A percentile compares a stretch with the other conserved stretches of the same genome.
These are phyloP conservation scores for Crotalaria pallida DNA, from an alignment of 306 rosid species.

Conservation along the genomic window DNA sequence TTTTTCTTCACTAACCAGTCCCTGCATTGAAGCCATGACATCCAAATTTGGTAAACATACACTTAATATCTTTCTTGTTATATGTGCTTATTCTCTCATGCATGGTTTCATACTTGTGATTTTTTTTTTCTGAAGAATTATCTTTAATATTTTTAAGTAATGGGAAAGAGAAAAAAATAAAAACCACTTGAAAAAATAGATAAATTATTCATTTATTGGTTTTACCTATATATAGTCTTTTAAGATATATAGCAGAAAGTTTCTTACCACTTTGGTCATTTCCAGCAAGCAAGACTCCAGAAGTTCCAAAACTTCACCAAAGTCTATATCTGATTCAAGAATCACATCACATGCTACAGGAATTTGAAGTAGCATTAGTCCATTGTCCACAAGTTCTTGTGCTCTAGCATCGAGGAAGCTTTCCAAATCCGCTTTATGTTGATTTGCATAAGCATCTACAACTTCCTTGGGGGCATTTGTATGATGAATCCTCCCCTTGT, in stretches of 20 bases:
- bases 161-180: not conserved
- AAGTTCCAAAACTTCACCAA: constrained; percentile 18
- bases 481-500: constrained; percentile 24
- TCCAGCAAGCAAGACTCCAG: constrained; percentile 33
- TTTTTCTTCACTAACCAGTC: constrained; percentile 9
- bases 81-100: not conserved
- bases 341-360: not conserved
- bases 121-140: too few relatives aligned
- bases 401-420: constrained; percentile 23
- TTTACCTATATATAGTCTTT: not conserved
- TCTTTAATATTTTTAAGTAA: not conserved
- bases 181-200: not conserved
- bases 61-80: not conserved
- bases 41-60: not conserved
- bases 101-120: too few relatives aligned
- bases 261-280: constrained; percentile 33
- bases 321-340: not conserved
- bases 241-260: not conserved
- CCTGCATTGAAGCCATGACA: not conserved
- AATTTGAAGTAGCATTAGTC: constrained; percentile 26
- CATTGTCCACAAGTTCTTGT: constrained; percentile 28
- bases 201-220: not conserved
- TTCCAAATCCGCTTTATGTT: constrained; percentile 18
- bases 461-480: constrained; percentile 23
- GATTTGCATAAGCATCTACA: constrained; percentile 21